Evolutionary conservation across 257 asterid genomes (phyloP).

Genomic region (Anisodus acutangulus): DNA sequence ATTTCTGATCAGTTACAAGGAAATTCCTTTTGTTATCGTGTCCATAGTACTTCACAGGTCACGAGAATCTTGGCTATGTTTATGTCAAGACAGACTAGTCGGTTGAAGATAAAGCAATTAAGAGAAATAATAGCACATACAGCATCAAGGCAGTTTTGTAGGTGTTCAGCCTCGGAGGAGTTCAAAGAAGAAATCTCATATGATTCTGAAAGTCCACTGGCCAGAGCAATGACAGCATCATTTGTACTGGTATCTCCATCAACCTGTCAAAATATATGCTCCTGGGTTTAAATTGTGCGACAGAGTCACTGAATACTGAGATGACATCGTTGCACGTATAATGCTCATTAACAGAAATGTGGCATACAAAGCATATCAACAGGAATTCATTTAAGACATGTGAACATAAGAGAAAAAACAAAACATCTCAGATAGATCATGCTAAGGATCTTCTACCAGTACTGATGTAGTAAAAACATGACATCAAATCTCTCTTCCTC

Average conservation of each 20-base stretch:
- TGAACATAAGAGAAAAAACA: background rate
- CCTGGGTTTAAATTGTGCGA: slow-evolving; percentile 21
- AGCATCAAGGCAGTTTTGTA: slow-evolving; percentile 92
- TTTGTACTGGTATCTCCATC: slow-evolving; percentile 98
- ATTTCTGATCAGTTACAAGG: background rate
- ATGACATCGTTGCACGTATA: background rate
- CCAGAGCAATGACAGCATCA: slow-evolving; percentile 96
- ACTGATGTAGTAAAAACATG: background rate
- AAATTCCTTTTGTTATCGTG: background rate
- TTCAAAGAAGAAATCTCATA: slow-evolving; percentile 68
- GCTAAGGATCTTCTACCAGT: background rate
- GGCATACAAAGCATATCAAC: background rate
- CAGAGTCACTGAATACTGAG: background rate
- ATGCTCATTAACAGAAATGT: background rate
- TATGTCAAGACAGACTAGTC: background rate
- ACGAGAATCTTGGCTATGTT: background rate
- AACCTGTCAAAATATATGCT: slow-evolving; percentile 60
- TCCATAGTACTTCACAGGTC: slow-evolving; percentile 18
- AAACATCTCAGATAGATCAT: background rate
- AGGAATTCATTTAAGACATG: background rate
- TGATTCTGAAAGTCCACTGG: slow-evolving; percentile 95
- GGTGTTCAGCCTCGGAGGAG: slow-evolving; percentile 70
- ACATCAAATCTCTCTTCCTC: background rate
- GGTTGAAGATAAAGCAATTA: slow-evolving; percentile 1
- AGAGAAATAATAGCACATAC: slow-evolving; percentile 51